A percentile compares a stretch with the other conserved stretches of the same genome.
Conservation (phyloP, 805 yeast species). For the Yarrowia sp. region DNA sequence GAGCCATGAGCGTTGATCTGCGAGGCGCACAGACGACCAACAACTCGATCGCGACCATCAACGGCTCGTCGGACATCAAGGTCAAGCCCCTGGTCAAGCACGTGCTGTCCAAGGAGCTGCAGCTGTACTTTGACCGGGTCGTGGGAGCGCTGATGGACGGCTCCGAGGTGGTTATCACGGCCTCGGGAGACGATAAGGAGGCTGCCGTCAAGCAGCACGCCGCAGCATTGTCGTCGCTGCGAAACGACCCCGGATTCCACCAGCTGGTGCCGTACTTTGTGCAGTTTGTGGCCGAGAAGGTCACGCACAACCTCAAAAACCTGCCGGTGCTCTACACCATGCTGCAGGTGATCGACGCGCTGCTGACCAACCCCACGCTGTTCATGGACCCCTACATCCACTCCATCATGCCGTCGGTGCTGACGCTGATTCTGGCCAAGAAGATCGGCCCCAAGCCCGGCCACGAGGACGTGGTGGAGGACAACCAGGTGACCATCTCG, state of each 20-base stretch:
- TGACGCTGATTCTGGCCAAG: slow-evolving; percentile 85
- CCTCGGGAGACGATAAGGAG: neutral
- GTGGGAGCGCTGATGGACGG: slow-evolving; percentile 63
- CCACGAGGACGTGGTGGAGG: neutral
- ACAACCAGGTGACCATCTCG: neutral
- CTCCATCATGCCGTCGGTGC: slow-evolving; percentile 93
- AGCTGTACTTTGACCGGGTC: slow-evolving; percentile 87
- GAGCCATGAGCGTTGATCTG: slow-evolving; percentile 68
- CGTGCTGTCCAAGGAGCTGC: slow-evolving; percentile 89
- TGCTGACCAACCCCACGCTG: slow-evolving; percentile 76
- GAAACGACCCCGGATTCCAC: slow-evolving; percentile 93
- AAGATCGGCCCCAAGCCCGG: slow-evolving; percentile 61
- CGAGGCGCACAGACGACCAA: slow-evolving; percentile 76
- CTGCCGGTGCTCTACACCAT: slow-evolving; percentile 71
- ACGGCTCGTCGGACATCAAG: slow-evolving; percentile 54
- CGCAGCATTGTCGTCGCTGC: slow-evolving; percentile 71
- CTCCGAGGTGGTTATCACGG: slow-evolving; percentile 31
- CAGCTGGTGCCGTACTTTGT: slow-evolving; percentile 95
- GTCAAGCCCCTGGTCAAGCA: slow-evolving; percentile 87
- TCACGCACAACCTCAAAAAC: slow-evolving; percentile 80
- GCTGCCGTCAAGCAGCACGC: slow-evolving; percentile 19
- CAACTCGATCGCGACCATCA: slow-evolving; percentile 49
- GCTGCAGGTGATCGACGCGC: slow-evolving; percentile 83
- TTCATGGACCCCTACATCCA: slow-evolving; percentile 95
- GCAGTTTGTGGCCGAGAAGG: slow-evolving; percentile 93